These are phyloP conservation scores for Sinapis alba DNA, from an alignment of 441 rosid species.

Conservation along the genomic window DNA sequence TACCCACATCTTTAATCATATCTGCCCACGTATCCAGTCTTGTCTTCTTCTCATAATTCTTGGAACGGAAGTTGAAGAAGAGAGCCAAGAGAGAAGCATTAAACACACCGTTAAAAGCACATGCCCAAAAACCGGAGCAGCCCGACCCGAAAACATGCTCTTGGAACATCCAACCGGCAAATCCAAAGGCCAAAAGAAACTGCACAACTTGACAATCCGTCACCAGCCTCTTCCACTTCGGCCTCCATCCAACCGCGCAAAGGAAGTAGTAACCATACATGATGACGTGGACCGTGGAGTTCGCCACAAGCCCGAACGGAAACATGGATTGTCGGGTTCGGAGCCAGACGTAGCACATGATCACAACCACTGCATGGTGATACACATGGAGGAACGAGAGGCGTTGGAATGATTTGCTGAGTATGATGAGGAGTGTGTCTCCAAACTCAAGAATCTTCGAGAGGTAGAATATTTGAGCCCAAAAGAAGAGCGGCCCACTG, in stretches of 20 bases:
- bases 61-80: constrained; percentile 53
- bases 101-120: constrained; percentile 59
- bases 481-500: constrained; percentile 60
- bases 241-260: constrained; percentile 54
- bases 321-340: constrained; percentile 55
- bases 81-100: constrained; percentile 58
- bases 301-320: constrained; percentile 56
- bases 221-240: constrained; percentile 67
- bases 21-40: background rate
- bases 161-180: constrained; percentile 45
- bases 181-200: constrained; percentile 51
- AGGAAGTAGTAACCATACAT: constrained; percentile 67
- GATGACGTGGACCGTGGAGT: constrained; percentile 61
- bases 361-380: constrained; percentile 65
- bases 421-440: background rate
- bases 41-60: constrained; percentile 40
- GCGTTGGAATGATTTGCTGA: background rate
- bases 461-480: background rate
- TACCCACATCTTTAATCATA: background rate
- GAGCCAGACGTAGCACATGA: constrained; percentile 65
- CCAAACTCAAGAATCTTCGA: constrained; percentile 1
- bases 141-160: constrained; percentile 55
- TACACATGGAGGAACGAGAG: constrained; percentile 57
- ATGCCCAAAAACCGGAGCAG: constrained; percentile 63
- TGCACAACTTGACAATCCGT: constrained; percentile 69